A percentile compares a stretch with the other conserved stretches of the same genome.
Evolutionary conservation across 495 filamentous ascomycete species (phyloP).

Genomic region (Penicillium steckii): DNA sequence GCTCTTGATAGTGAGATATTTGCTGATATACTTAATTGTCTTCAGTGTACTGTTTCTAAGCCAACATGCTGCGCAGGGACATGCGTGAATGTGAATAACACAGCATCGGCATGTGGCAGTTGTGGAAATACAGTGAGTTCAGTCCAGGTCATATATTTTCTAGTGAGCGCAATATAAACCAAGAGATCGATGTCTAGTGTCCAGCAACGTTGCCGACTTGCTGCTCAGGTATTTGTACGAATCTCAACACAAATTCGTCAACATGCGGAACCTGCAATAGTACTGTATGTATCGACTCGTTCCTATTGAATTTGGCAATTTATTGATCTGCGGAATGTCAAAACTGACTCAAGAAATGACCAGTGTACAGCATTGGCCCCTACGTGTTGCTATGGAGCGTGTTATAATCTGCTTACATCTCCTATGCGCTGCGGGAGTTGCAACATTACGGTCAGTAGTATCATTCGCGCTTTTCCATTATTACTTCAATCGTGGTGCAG

Average conservation of each 20-base stretch:
- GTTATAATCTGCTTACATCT: background rate
- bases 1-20: too few species aligned
- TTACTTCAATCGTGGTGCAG: too few species aligned
- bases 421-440: background rate
- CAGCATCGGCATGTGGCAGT: background rate
- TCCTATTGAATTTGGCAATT: too few species aligned
- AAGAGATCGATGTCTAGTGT: too few species aligned
- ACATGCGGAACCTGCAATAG: background rate
- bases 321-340: too few species aligned
- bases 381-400: background rate
- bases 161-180: too few species aligned
- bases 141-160: too few species aligned
- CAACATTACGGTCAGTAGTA: conserved; percentile 2
- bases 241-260: background rate
- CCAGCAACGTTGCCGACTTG: background rate
- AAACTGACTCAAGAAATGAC: background rate
- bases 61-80: background rate
- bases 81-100: background rate
- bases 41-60: background rate
- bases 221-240: background rate
- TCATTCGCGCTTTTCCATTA: too few species aligned
- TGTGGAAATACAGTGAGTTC: background rate
- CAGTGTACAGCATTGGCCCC: background rate
- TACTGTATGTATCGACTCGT: background rate
- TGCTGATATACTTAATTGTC: background rate